Base-by-base conservation (phyloP, 306 rosid species). In the Cicer chorassanicum region DNA sequence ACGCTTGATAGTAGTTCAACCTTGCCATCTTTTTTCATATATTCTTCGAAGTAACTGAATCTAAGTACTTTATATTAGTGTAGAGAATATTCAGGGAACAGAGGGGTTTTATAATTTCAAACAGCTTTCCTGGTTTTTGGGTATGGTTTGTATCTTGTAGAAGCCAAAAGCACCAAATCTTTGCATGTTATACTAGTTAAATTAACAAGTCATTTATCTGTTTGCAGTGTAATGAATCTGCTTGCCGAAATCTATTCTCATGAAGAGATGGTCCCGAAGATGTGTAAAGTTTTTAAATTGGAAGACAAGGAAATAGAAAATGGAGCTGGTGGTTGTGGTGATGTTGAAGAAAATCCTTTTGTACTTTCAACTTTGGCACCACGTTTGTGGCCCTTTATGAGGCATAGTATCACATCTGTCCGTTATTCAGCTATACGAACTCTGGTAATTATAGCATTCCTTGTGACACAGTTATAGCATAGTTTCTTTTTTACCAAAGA, bases 381-480 rank as follows among this genome's bases (percentile, higher is more conserved):
- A 0, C 92, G 97, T 39, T 83, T 94, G 81, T 94, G 98, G 98
- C 97, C 98, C 57, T 94, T 94, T 85, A 94, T 94, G 98, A 90
- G 98, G 87, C 98, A 94, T 48, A 86, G 89, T 73, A 91, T 94
- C 77, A 83, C 91, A 76, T 91, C 96, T 78, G 96, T 91, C 76
- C 96, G 98, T 61, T 85, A 83, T 85, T 91, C 98, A 54, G 98
- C 98, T 50, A 91, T 91, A 53, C 87, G 91, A 73, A 94, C 98
- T 81, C 85, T 94, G 96, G 98, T 94, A 94, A 68, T 53, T 65
- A 38, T 41, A 24, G 19, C 49, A 39, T 34, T 65, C 7, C 55
- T 62, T 24, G 48, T 21, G 51, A 14, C 61, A 15, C 53, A 40
- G 72, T 55, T 50, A 11, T 40, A 4, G 48, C 53, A 45, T 14